A percentile compares a stretch with the other conserved stretches of the same genome.
These are phyloP conservation scores for Ophiostoma himal-ulmi DNA, from an alignment of 2,329 filamentous ascomycete genomes.

Conservation along the genomic window DNA sequence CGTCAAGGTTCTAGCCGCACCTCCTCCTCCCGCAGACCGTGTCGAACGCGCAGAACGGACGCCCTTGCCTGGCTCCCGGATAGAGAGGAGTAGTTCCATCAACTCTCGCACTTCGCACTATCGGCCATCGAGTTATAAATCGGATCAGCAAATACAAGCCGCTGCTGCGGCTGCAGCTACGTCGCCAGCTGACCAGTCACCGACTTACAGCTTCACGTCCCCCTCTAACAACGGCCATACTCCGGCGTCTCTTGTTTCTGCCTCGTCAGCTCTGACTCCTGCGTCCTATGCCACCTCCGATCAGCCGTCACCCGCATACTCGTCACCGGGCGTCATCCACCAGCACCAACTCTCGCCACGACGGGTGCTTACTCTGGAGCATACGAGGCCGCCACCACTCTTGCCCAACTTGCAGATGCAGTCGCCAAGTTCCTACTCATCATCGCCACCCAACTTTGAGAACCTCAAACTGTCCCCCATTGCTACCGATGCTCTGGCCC, in stretches of 20 bases:
- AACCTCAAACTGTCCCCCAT: not conserved
- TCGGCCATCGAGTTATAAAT: not conserved
- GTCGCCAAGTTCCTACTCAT: not conserved
- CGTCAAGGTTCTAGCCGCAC: not conserved
- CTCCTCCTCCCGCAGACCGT: not conserved
- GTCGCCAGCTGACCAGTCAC: not conserved
- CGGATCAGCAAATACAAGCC: not conserved
- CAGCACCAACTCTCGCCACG: not conserved
- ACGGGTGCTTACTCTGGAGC: not conserved
- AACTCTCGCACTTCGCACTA: not conserved
- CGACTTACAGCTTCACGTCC: not conserved
- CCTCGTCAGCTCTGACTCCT: slow-evolving; percentile 37
- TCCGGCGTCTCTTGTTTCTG: not conserved
- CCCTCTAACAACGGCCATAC: slow-evolving; percentile 3
- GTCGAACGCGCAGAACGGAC: not conserved
- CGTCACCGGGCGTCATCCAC: not conserved
- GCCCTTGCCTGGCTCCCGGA: not conserved
- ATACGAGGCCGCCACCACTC: not conserved
- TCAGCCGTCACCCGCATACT: not conserved
- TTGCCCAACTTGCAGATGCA: not conserved
- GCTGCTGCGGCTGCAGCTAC: not conserved
- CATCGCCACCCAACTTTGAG: not conserved
- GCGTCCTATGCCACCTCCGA: not conserved
- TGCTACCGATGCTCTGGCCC: not conserved
- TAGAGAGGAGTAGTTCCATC: not conserved